These are phyloP conservation scores for Kregervanrija pseudodelftensis DNA, from an alignment of 805 yeast genomes.

Conservation along the genomic window DNA sequence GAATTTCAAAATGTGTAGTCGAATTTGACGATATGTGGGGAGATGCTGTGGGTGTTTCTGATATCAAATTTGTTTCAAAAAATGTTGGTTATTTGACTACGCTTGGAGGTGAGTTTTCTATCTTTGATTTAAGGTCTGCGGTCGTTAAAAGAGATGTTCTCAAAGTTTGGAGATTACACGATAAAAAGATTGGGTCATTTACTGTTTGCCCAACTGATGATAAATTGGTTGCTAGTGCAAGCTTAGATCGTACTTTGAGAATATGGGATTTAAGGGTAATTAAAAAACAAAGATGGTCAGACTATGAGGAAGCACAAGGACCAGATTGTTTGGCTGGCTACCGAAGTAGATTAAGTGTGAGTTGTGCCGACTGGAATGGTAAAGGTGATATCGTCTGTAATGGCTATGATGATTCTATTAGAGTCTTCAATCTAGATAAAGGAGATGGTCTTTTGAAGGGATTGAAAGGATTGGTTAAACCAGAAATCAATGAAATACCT, in stretches of 20 bases:
- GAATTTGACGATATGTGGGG: slow-evolving; percentile 49
- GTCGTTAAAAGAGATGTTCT: slow-evolving; percentile 10
- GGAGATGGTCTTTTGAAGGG: slow-evolving; percentile 24
- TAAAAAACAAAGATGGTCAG: slow-evolving; percentile 47
- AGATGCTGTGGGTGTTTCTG: slow-evolving; percentile 64
- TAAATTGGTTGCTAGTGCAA: slow-evolving; percentile 75
- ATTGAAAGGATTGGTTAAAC: slow-evolving; percentile 10
- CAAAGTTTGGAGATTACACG: slow-evolving; percentile 58
- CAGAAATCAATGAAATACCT: slow-evolving; percentile 23
- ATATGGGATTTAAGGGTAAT: slow-evolving; percentile 78
- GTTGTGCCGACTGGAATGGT: slow-evolving; percentile 77
- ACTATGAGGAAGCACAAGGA: slow-evolving; percentile 38
- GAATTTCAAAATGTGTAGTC: slow-evolving; percentile 54
- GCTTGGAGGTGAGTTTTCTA: slow-evolving; percentile 69
- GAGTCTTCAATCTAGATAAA: slow-evolving; percentile 50
- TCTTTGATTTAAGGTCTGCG: slow-evolving; percentile 55
- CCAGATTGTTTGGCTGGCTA: slow-evolving; percentile 55
- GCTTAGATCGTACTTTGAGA: slow-evolving; percentile 77
- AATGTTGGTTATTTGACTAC: slow-evolving; percentile 69
- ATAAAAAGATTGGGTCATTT: slow-evolving; percentile 90
- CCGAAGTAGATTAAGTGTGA: slow-evolving; percentile 70
- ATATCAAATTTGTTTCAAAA: slow-evolving; percentile 51
- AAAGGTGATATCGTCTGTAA: slow-evolving; percentile 74
- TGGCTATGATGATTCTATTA: slow-evolving; percentile 84
- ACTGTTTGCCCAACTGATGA: slow-evolving; percentile 62